phyloP scores from a whole-genome alignment of 495 filamentous ascomycete species.

The Aspergillus heteromorphus region DNA sequence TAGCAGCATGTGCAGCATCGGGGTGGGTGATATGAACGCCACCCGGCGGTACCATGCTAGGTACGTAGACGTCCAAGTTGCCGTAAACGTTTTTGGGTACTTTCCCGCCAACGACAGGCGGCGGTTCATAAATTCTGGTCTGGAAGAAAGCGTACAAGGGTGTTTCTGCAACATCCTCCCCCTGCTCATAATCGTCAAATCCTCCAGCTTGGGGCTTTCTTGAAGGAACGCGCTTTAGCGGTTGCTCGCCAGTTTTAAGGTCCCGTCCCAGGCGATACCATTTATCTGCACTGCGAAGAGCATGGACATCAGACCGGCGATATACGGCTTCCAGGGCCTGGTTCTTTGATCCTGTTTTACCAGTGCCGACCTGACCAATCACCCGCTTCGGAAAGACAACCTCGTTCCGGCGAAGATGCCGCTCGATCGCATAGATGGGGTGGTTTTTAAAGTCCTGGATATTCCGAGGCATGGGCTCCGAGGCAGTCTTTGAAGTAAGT shows the following conservation, averaged over 20 bases:
- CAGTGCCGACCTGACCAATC: constrained; percentile 71
- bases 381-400: constrained; percentile 64
- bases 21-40: constrained; percentile 66
- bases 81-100: constrained; percentile 84
- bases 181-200: constrained; percentile 37
- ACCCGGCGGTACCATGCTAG: constrained; percentile 85
- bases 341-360: constrained; percentile 53
- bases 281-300: constrained; percentile 67
- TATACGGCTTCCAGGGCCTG: constrained; percentile 61
- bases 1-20: constrained; percentile 65
- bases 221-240: constrained; percentile 62
- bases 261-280: constrained; percentile 86
- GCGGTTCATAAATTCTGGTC: constrained; percentile 68
- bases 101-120: constrained; percentile 65
- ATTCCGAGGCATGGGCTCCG: constrained; percentile 85
- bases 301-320: constrained; percentile 70
- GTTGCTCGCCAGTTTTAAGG: constrained; percentile 66
- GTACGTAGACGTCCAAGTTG: constrained; percentile 87
- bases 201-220: constrained; percentile 31
- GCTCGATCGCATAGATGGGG: constrained; percentile 80
- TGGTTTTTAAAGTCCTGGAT: constrained; percentile 91
- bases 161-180: constrained; percentile 39
- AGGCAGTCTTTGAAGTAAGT: constrained; percentile 59
- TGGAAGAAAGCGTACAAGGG: constrained; percentile 69
- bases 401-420: constrained; percentile 82